Conservation (phyloP, 768 basidiomycete genomes). For the Brasilioporus rufonigricans region DNA sequence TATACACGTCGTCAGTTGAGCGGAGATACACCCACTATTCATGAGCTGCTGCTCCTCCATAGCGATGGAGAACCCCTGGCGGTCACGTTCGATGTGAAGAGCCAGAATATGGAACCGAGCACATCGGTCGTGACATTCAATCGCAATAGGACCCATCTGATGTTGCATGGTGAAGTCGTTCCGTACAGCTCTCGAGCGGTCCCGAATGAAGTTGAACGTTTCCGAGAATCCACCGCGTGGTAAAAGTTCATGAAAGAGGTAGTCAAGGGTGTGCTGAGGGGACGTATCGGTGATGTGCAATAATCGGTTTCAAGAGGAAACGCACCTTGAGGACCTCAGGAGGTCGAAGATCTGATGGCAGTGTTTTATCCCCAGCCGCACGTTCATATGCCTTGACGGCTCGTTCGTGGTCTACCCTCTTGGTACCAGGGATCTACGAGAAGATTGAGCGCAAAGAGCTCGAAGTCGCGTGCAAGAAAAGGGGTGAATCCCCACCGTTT, state of each 20-base stretch:
- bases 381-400: conserved; percentile 97
- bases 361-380: conserved; percentile 86
- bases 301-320: conserved; percentile 1
- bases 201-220: conserved; percentile 83
- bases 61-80: conserved; percentile 53
- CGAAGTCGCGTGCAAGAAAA: not conserved
- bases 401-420: conserved; percentile 76
- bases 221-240: conserved; percentile 64
- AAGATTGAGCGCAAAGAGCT: conserved; percentile 33
- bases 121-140: conserved; percentile 91
- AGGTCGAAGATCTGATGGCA: conserved; percentile 91
- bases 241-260: conserved; percentile 85
- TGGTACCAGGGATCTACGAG: conserved; percentile 75
- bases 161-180: conserved; percentile 96
- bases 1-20: not conserved
- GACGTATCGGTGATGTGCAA: not conserved
- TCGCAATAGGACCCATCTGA: conserved; percentile 69
- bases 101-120: conserved; percentile 91
- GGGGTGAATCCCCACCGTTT: conserved; percentile 55
- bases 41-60: conserved; percentile 88
- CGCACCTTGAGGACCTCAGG: conserved; percentile 75
- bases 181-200: conserved; percentile 85
- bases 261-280: conserved; percentile 80
- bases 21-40: conserved; percentile 62
- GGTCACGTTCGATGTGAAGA: conserved; percentile 63